Percentiles rank a stretch among this genome's conserved stretches.
Evolutionary conservation across 306 rosid genomes (phyloP).

Genomic region (Medicago ruthenica): DNA sequence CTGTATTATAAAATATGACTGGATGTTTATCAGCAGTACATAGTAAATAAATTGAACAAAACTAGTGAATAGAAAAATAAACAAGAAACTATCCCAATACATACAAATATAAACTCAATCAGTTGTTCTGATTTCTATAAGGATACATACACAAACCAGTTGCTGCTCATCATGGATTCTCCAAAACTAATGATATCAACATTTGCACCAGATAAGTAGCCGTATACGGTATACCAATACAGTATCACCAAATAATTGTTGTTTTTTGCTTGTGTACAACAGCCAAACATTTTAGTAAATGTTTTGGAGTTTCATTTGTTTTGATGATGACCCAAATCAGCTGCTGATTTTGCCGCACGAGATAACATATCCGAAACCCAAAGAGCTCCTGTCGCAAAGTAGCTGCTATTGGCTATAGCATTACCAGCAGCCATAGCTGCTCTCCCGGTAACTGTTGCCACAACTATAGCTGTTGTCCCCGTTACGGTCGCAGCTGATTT

Average conservation of each 20-base stretch:
- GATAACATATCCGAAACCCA: slow-evolving; percentile 67
- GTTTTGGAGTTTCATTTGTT: slow-evolving; percentile 37
- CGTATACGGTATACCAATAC: slow-evolving; percentile 6
- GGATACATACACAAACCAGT: slow-evolving; percentile 25
- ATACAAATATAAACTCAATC: slow-evolving; percentile 12
- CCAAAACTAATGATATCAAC: slow-evolving; percentile 38
- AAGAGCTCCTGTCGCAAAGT: slow-evolving; percentile 90
- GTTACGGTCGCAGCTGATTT: slow-evolving; percentile 75
- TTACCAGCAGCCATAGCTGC: slow-evolving; percentile 79
- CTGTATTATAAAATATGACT: not conserved
- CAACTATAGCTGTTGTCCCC: slow-evolving; percentile 79
- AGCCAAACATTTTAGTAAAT: slow-evolving; percentile 2
- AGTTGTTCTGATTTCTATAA: slow-evolving; percentile 20
- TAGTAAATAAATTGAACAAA: not conserved
- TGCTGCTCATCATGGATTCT: slow-evolving; percentile 37
- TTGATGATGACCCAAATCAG: slow-evolving; percentile 60
- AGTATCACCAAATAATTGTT: slow-evolving; percentile 27
- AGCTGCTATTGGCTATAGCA: slow-evolving; percentile 76
- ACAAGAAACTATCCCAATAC: not conserved
- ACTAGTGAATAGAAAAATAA: not conserved
- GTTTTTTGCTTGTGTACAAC: slow-evolving; percentile 27
- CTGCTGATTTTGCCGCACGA: slow-evolving; percentile 73
- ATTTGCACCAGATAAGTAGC: slow-evolving; percentile 43
- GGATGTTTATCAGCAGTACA: not conserved
- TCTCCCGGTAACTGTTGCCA: slow-evolving; percentile 70